These are phyloP conservation scores for Zygosaccharomyces sapae DNA, from an alignment of 1,139 yeast genomes.

Conservation along the genomic window DNA sequence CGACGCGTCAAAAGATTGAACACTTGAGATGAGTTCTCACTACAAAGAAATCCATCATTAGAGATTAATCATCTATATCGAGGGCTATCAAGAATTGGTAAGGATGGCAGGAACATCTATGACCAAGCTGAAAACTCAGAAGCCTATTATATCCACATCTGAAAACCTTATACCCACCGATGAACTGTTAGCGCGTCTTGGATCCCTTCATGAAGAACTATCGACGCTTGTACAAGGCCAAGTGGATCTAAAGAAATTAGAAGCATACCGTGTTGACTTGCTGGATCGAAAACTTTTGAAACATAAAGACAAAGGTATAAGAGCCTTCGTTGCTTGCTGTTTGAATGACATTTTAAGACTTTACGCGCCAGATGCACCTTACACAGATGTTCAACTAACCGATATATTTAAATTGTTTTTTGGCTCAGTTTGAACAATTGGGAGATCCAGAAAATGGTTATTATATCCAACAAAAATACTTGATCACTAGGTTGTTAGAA, in stretches of 20 bases:
- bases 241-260: constrained; percentile 45
- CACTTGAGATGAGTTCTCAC: not conserved
- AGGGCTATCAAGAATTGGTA: not conserved
- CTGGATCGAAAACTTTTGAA: constrained; percentile 54
- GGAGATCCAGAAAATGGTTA: constrained; percentile 59
- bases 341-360: constrained; percentile 71
- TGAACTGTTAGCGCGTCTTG: constrained; percentile 48
- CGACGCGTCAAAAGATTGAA: constrained; percentile 1
- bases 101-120: constrained; percentile 16
- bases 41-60: not conserved
- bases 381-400: constrained; percentile 56
- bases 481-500: constrained; percentile 68
- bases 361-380: constrained; percentile 92
- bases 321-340: constrained; percentile 69
- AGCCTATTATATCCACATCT: constrained; percentile 52
- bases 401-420: constrained; percentile 60
- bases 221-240: constrained; percentile 59
- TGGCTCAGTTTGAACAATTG: constrained; percentile 57
- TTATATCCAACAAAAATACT: constrained; percentile 60
- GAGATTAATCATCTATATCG: not conserved
- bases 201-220: constrained; percentile 55
- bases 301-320: constrained; percentile 66
- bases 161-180: constrained; percentile 54
- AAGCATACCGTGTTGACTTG: constrained; percentile 49
- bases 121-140: constrained; percentile 41